These are phyloP conservation scores for Elaeis oleifera DNA, from an alignment of 202 grass and related monocot genomes.

Conservation along the genomic window DNA sequence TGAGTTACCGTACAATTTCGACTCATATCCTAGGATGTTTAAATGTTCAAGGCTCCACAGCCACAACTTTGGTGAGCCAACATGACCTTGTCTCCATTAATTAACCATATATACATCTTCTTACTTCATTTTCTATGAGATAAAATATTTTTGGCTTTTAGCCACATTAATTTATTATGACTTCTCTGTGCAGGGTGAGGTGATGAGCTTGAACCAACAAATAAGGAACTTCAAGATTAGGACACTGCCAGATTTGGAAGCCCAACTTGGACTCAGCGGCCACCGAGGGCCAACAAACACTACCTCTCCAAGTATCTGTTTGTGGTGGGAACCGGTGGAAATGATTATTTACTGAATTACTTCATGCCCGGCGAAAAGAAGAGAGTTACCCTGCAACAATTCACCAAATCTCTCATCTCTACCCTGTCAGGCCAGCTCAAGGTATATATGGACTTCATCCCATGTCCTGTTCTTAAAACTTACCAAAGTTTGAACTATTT, in stretches of 20 bases:
- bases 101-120: too few species aligned
- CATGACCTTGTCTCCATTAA: too few species aligned
- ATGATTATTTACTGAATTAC: conserved; percentile 60
- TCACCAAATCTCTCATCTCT: conserved; percentile 32
- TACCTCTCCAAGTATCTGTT: conserved; percentile 47
- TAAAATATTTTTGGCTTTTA: too few species aligned
- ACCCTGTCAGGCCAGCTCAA: conserved; percentile 42
- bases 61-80: too few species aligned
- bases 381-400: conserved; percentile 17
- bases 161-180: not conserved
- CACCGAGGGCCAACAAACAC: conserved; percentile 15
- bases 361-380: conserved; percentile 13
- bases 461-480: too few species aligned
- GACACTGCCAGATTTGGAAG: conserved; percentile 43
- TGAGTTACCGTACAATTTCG: too few species aligned
- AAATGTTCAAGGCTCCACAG: too few species aligned
- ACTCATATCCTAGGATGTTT: too few species aligned
- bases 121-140: too few species aligned
- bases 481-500: too few species aligned
- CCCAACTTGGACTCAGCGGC: conserved; percentile 11
- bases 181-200: conserved; percentile 28
- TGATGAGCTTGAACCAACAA: conserved; percentile 40
- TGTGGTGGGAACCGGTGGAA: conserved; percentile 47
- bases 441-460: conserved; percentile 9
- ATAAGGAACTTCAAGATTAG: conserved; percentile 44